Evolutionary conservation across 2,329 filamentous ascomycete genomes (phyloP).

Genomic region (Bipolaris cookei): DNA sequence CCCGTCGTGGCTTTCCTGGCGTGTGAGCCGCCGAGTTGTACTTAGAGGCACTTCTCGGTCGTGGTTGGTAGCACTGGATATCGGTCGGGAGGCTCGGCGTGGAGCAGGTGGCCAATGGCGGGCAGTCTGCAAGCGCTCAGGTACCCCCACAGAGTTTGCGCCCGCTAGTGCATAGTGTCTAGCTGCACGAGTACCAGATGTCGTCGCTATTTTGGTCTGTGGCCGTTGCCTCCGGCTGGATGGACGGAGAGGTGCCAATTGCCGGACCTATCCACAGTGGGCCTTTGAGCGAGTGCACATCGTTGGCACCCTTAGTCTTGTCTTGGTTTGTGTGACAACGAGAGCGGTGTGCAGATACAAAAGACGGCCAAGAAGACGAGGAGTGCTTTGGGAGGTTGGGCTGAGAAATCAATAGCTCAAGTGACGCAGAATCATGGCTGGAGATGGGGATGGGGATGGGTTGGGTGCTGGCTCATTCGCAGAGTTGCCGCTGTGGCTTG

Average conservation of each 20-base stretch:
- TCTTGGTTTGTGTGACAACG: conserved; percentile 37
- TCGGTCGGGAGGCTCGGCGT: conserved; percentile 18
- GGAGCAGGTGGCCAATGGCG: conserved; percentile 36
- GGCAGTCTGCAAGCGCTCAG: conserved; percentile 38
- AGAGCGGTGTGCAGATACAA: conserved; percentile 29
- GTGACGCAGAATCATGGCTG: conserved; percentile 21
- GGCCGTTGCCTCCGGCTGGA: conserved; percentile 12
- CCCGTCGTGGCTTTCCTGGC: conserved; percentile 27
- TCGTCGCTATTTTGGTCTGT: conserved; percentile 35
- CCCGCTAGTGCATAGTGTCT: conserved; percentile 28
- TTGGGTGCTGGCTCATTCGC: neutral
- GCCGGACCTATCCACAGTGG: conserved; percentile 22
- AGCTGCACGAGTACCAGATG: conserved; percentile 28
- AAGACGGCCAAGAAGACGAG: neutral
- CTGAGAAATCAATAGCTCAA: conserved; percentile 6
- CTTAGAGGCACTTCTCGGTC: conserved; percentile 30
- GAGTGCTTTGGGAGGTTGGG: conserved; percentile 14
- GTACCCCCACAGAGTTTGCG: conserved; percentile 25
- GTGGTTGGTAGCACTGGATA: conserved; percentile 44
- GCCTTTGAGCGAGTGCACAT: conserved; percentile 7
- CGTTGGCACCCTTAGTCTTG: conserved; percentile 23
- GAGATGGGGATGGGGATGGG: neutral
- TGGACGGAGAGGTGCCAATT: conserved; percentile 12
- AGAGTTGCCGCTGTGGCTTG: neutral
- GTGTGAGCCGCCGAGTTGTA: conserved; percentile 39